Conservation (phyloP, 2,329 filamentous ascomycete genomes). For the Trichophyton equinum region DNA sequence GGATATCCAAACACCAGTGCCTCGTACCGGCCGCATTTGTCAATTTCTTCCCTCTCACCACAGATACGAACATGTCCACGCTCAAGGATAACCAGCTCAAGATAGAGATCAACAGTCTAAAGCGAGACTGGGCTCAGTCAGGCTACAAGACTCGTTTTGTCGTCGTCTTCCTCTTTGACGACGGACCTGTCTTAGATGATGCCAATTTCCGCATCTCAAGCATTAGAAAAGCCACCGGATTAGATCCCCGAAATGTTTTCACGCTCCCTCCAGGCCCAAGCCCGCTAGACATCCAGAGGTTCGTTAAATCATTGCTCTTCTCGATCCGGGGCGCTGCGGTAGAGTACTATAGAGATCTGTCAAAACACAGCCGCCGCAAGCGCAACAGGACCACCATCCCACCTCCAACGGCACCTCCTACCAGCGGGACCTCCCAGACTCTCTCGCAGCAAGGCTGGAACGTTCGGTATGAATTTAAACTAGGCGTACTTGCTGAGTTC, state of each 20-base stretch:
- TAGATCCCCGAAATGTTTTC: slow-evolving; percentile 77
- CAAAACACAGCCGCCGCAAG: slow-evolving; percentile 85
- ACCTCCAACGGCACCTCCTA: slow-evolving; percentile 69
- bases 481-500: slow-evolving; percentile 82
- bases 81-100: slow-evolving; percentile 81
- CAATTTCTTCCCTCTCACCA: slow-evolving; percentile 65
- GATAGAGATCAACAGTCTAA: slow-evolving; percentile 68
- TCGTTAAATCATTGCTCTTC: slow-evolving; percentile 59
- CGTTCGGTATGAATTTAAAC: slow-evolving; percentile 87
- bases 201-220: slow-evolving; percentile 64
- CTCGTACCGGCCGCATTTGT: slow-evolving; percentile 68
- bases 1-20: slow-evolving; percentile 81
- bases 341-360: slow-evolving; percentile 88
- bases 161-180: slow-evolving; percentile 65
- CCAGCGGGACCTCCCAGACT: slow-evolving; percentile 70
- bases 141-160: slow-evolving; percentile 64
- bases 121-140: slow-evolving; percentile 46
- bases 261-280: slow-evolving; percentile 66
- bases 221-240: slow-evolving; percentile 63
- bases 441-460: slow-evolving; percentile 83
- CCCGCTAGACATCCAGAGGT: slow-evolving; percentile 56
- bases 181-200: slow-evolving; percentile 49
- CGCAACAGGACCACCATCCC: slow-evolving; percentile 65
- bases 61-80: slow-evolving; percentile 59
- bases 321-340: slow-evolving; percentile 61